A percentile compares a stretch with the other conserved stretches of the same genome.
Conservation (phyloP, 2,329 filamentous ascomycete genomes). For the Penicillium sp. region DNA sequence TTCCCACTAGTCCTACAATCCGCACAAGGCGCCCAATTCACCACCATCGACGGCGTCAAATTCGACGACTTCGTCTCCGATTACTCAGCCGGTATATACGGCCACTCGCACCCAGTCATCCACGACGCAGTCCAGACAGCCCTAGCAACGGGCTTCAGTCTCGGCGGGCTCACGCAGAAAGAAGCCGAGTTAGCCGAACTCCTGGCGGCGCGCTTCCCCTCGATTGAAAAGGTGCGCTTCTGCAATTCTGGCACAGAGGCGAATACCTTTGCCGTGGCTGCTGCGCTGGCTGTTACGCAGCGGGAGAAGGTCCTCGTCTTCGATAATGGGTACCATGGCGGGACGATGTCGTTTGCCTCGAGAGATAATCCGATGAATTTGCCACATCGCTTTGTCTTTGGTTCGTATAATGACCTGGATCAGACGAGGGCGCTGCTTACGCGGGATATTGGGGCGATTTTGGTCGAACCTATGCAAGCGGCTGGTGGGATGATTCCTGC, state of each 20-base stretch:
- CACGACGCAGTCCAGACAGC: conserved; percentile 49
- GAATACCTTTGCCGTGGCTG: conserved; percentile 63
- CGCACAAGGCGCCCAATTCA: conserved; percentile 32
- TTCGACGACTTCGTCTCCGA: conserved; percentile 11
- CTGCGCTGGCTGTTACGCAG: conserved; percentile 49
- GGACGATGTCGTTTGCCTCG: conserved; percentile 53
- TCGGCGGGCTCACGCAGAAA: conserved; percentile 57
- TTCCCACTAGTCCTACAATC: conserved; percentile 39
- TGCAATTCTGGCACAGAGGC: conserved; percentile 70
- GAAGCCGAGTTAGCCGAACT: conserved; percentile 58
- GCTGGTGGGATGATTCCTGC: conserved; percentile 63
- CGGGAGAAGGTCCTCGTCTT: conserved; percentile 50
- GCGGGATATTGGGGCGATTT: conserved; percentile 56
- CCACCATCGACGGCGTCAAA: conserved; percentile 31
- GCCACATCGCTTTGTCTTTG: conserved; percentile 48
- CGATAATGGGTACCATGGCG: conserved; percentile 58
- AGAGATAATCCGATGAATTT: conserved; percentile 8
- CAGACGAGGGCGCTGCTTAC: neutral
- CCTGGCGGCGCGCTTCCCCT: conserved; percentile 58
- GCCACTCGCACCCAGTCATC: conserved; percentile 65
- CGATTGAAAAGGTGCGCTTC: conserved; percentile 62
- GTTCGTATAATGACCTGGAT: conserved; percentile 61
- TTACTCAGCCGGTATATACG: conserved; percentile 63
- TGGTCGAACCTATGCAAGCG: conserved; percentile 71
- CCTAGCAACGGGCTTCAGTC: conserved; percentile 52